Evolutionary conservation across 176 grass and related monocot species (phyloP).

Genomic region (Themeda triandra): DNA sequence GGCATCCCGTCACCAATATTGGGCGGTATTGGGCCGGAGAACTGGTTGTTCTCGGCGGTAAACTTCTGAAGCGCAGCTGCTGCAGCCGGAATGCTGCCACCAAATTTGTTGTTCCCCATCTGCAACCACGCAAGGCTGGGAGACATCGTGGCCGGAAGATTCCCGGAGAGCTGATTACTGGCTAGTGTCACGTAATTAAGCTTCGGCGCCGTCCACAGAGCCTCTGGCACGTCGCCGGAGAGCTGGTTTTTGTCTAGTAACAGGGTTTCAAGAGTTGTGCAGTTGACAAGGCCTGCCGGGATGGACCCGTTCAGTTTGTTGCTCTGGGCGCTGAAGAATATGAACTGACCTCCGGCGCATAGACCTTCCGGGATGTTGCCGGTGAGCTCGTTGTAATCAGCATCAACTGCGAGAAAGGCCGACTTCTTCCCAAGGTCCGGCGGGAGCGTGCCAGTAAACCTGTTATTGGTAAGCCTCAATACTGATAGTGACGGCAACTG

Average conservation of each 20-base stretch:
- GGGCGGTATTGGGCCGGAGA: constrained; percentile 46
- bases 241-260: constrained; percentile 36
- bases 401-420: not conserved
- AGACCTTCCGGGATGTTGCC: constrained; percentile 54
- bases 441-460: constrained; percentile 49
- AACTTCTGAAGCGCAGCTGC: constrained; percentile 22
- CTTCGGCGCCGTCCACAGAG: constrained; percentile 36
- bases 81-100: constrained; percentile 40
- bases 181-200: constrained; percentile 1
- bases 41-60: constrained; percentile 43
- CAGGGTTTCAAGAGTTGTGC: constrained; percentile 26
- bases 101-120: constrained; percentile 49
- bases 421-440: constrained; percentile 49
- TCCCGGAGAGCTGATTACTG: constrained; percentile 52
- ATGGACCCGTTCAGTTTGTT: constrained; percentile 62
- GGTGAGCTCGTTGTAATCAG: constrained; percentile 41
- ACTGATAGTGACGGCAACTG: constrained; percentile 11
- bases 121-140: constrained; percentile 23
- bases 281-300: constrained; percentile 52
- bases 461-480: constrained; percentile 33
- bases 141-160: constrained; percentile 40
- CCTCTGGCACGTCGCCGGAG: constrained; percentile 52
- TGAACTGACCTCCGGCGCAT: constrained; percentile 28
- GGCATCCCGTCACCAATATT: constrained; percentile 36
- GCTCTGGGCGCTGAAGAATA: not conserved